A percentile compares a stretch with the other conserved stretches of the same genome.
Conservation (phyloP, 805 yeast genomes). For the Kodamaea nitidulidarum region DNA sequence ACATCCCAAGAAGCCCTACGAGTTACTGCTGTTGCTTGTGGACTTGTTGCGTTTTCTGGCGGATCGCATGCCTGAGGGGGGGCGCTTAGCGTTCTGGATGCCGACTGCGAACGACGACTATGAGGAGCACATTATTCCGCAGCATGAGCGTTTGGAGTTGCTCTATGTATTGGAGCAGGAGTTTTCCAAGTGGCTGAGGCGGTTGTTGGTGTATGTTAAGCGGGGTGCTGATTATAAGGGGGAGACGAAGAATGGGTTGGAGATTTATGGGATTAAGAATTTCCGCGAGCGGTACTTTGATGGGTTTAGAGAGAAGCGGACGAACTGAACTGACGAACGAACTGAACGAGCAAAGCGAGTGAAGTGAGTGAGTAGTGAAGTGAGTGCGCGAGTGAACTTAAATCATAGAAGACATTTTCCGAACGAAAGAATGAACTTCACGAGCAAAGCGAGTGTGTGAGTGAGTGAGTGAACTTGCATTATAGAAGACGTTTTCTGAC, state of each 20-base stretch:
- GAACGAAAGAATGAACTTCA: no score
- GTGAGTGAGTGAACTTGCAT: no score
- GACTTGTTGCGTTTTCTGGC: constrained; percentile 76
- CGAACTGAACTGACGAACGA: no score
- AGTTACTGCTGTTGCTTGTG: constrained; percentile 68
- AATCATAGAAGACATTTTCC: no score
- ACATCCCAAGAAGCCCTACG: constrained; percentile 89
- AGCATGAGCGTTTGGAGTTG: constrained; percentile 68
- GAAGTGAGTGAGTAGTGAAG: no score
- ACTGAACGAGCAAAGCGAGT: no score
- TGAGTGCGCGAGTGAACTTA: no score
- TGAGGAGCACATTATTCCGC: constrained; percentile 66
- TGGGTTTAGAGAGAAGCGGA: constrained; percentile 48
- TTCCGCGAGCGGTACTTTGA: constrained; percentile 76
- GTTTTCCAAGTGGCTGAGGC: constrained; percentile 90
- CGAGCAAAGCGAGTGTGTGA: no score
- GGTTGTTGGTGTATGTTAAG: constrained; percentile 76
- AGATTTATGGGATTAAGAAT: constrained; percentile 43
- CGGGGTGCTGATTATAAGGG: constrained; percentile 51
- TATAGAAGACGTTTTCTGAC: no score
- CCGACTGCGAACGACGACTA: constrained; percentile 91
- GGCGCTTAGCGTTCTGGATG: constrained; percentile 94
- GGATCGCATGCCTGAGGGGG: constrained; percentile 63
- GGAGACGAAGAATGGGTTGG: constrained; percentile 39
- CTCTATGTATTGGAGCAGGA: constrained; percentile 77